A percentile compares a stretch with the other conserved stretches of the same genome.
Evolutionary conservation across 345 rosid species (phyloP).

Genomic region (Tarenaya hassleriana): DNA sequence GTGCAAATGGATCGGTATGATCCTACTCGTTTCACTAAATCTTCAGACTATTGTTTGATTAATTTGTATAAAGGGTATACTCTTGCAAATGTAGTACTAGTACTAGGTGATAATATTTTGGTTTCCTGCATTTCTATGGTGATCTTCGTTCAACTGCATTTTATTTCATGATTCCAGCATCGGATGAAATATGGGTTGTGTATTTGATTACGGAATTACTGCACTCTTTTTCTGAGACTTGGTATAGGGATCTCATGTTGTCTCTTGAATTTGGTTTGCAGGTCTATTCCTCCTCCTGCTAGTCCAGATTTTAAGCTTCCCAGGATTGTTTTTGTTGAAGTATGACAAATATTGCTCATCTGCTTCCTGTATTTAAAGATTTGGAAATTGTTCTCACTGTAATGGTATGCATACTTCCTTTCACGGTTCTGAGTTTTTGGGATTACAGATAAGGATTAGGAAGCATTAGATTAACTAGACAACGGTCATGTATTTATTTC

Average conservation of each 20-base stretch:
- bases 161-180: conserved; percentile 4
- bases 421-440: background rate
- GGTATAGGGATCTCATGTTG: conserved; percentile 3
- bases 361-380: background rate
- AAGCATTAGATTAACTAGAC: background rate
- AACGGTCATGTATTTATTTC: background rate
- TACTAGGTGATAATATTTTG: too few relatives aligned
- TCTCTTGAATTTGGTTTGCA: conserved; percentile 7
- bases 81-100: too few relatives aligned
- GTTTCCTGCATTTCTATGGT: background rate
- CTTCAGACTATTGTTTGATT: too few relatives aligned
- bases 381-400: conserved; percentile 5
- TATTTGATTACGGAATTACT: background rate
- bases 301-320: background rate
- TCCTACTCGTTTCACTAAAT: too few relatives aligned
- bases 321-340: background rate
- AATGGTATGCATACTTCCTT: conserved; percentile 13
- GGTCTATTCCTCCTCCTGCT: background rate
- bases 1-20: too few relatives aligned
- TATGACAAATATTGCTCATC: conserved; percentile 9
- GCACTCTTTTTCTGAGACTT: too few relatives aligned
- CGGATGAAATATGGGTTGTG: background rate
- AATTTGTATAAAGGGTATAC: too few relatives aligned
- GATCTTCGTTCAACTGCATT: background rate
- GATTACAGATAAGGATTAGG: background rate